Evolutionary conservation across 805 yeast genomes (phyloP).

Genomic region (Isabelozyma rhagii): DNA sequence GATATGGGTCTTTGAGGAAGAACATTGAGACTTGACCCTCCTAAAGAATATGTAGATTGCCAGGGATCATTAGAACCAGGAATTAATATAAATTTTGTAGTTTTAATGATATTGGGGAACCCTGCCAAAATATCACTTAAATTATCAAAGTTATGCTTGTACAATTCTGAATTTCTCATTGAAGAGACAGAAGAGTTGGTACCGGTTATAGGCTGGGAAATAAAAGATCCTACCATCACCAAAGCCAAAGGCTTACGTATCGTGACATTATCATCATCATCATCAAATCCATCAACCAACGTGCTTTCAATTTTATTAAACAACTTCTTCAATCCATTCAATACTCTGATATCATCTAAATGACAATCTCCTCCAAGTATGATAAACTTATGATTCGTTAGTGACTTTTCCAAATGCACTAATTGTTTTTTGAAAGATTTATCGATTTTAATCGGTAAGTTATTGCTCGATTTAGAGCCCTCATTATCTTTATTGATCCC

Average conservation of each 20-base stretch:
- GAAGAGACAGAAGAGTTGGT: slow-evolving; percentile 48
- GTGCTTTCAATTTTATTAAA: slow-evolving; percentile 47
- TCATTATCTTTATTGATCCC: slow-evolving; percentile 34
- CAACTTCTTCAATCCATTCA: slow-evolving; percentile 66
- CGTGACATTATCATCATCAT: slow-evolving; percentile 30
- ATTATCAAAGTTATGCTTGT: slow-evolving; percentile 68
- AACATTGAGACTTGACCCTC: slow-evolving; percentile 35
- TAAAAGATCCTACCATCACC: slow-evolving; percentile 81
- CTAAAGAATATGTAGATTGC: slow-evolving; percentile 68
- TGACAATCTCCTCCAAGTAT: slow-evolving; percentile 73
- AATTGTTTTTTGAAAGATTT: slow-evolving; percentile 54
- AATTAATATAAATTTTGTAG: slow-evolving; percentile 62
- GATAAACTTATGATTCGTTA: slow-evolving; percentile 56
- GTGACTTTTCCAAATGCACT: slow-evolving; percentile 52
- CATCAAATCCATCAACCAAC: slow-evolving; percentile 28
- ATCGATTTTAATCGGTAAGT: slow-evolving; percentile 49
- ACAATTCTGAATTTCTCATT: slow-evolving; percentile 51
- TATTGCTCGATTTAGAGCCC: slow-evolving; percentile 27
- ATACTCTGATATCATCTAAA: slow-evolving; percentile 55
- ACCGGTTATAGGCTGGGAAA: slow-evolving; percentile 60
- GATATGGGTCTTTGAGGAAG: slow-evolving; percentile 74
- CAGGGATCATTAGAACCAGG: slow-evolving; percentile 96
- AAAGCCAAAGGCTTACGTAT: slow-evolving; percentile 54
- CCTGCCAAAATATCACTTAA: slow-evolving; percentile 63
- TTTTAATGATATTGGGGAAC: slow-evolving; percentile 50